Evolutionary conservation across 1,284 basidiomycete species (phyloP).

Genomic region (Tilletia indica): DNA sequence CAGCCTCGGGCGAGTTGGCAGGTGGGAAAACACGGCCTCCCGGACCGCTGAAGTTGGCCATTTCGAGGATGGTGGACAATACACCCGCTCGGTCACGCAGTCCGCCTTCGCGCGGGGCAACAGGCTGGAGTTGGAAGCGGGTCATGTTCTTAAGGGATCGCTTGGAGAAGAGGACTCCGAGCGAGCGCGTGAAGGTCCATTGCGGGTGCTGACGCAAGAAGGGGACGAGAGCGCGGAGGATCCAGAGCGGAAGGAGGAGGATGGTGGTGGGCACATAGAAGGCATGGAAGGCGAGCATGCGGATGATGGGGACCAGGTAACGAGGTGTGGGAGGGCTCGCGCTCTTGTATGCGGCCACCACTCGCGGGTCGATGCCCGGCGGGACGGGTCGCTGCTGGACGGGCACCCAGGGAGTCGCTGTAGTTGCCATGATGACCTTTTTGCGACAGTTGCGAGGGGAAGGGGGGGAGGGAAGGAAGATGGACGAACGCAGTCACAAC

Average conservation of each 20-base stretch:
- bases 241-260: constrained; percentile 34
- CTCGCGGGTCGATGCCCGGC: constrained; percentile 29
- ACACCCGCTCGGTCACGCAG: constrained; percentile 40
- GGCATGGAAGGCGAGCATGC: constrained; percentile 41
- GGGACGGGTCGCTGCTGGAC: constrained; percentile 6
- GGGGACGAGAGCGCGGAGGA: constrained; percentile 39
- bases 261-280: constrained; percentile 43
- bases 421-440: no score
- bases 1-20: constrained; percentile 34
- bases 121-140: constrained; percentile 44
- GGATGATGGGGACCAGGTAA: constrained; percentile 30
- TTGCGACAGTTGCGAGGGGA: no score
- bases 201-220: constrained; percentile 30
- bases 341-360: constrained; percentile 29
- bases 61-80: constrained; percentile 33
- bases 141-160: constrained; percentile 41
- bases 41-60: constrained; percentile 43
- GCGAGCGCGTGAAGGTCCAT: constrained; percentile 38
- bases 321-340: constrained; percentile 30
- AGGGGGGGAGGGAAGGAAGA: no score
- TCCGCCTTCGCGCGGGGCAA: constrained; percentile 44
- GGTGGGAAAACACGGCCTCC: constrained; percentile 43
- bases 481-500: no score
- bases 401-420: background rate
- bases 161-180: constrained; percentile 39